Base-by-base conservation (phyloP, 176 grass and related monocot species). In the Themeda triandra region DNA sequence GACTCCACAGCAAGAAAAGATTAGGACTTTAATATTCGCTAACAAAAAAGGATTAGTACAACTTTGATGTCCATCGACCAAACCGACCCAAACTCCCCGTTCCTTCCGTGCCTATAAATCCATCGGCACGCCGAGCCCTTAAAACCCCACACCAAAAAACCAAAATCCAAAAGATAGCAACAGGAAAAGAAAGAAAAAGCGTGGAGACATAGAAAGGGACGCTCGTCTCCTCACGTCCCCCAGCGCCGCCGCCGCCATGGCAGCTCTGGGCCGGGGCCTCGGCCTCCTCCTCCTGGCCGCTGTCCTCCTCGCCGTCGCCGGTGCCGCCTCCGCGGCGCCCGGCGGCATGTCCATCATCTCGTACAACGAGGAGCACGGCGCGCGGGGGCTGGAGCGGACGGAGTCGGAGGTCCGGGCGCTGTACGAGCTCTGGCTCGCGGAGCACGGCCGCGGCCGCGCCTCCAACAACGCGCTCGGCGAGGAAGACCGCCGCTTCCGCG, bases 321-420 rank as follows among this genome's bases (percentile, higher is more conserved):
- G 21, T 8, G 1, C 45, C 45, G 35, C 65, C 32, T 17, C 59
- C 13, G 78, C 88, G 7, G 54, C 62, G 17, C 17, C 82, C 3
- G 91, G 93, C 2, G 91, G 93, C 85, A 92, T 98, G 93, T 95
- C 91, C 14, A 95, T 95, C 67, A 69, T 98, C 67, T 54, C 85
- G 25, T 90, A 93, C 87, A 87, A 91, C 51, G 69, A 46, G 63
- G 89, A 64, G 83, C 92, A 94, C 78, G 83, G 86, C 51, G 25
- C 82, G 48, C 63, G 63, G 2, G 88, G 88, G 10, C 59, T 87
- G 62, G 83, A 95, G 85, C 82, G 93, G 29, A 85, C 78, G 46
- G 96, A 93, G 79, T 48, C 65, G 9, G 96, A 95, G 79, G 71
- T 71, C 12, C 87, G 85, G 2, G 63, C 62, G 17, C 6, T 92